Conservation (phyloP, 495 filamentous ascomycete genomes). For the Cryomyces minteri region DNA sequence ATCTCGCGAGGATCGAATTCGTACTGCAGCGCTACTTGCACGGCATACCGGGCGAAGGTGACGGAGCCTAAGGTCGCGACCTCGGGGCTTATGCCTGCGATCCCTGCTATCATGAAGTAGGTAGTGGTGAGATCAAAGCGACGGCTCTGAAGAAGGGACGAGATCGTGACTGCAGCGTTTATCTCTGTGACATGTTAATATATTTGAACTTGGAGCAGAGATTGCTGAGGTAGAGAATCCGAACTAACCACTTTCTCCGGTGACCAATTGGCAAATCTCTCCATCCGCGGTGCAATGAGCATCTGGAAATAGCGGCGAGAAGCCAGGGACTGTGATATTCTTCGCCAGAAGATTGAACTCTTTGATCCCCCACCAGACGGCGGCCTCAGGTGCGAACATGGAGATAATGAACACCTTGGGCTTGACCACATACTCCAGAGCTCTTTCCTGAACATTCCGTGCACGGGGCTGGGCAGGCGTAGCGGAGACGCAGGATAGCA, state of each 20-base stretch:
- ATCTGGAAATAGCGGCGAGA: slow-evolving; percentile 44
- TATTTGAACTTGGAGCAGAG: neutral
- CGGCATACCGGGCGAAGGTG: slow-evolving; percentile 46
- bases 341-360: slow-evolving; percentile 40
- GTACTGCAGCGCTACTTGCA: slow-evolving; percentile 58
- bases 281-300: slow-evolving; percentile 41
- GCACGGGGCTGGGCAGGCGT: too few species aligned
- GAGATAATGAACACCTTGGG: slow-evolving; percentile 55
- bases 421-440: slow-evolving; percentile 12
- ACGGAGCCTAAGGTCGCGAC: slow-evolving; percentile 40
- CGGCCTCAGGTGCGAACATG: slow-evolving; percentile 54
- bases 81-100: slow-evolving; percentile 55
- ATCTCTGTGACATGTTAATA: slow-evolving; percentile 30
- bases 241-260: slow-evolving; percentile 19
- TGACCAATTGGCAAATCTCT: slow-evolving; percentile 42
- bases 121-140: slow-evolving; percentile 47
- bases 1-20: slow-evolving; percentile 58
- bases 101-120: slow-evolving; percentile 56
- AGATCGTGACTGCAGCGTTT: slow-evolving; percentile 50
- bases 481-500: neutral
- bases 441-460: neutral
- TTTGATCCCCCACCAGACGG: slow-evolving; percentile 44
- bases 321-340: slow-evolving; percentile 48
- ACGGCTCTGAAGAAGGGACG: slow-evolving; percentile 35
- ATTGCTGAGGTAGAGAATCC: neutral